A percentile compares a stretch with the other conserved stretches of the same genome.
phyloP scores from a whole-genome alignment of 805 yeast genomes.

The Suhomyces canberraensis region DNA sequence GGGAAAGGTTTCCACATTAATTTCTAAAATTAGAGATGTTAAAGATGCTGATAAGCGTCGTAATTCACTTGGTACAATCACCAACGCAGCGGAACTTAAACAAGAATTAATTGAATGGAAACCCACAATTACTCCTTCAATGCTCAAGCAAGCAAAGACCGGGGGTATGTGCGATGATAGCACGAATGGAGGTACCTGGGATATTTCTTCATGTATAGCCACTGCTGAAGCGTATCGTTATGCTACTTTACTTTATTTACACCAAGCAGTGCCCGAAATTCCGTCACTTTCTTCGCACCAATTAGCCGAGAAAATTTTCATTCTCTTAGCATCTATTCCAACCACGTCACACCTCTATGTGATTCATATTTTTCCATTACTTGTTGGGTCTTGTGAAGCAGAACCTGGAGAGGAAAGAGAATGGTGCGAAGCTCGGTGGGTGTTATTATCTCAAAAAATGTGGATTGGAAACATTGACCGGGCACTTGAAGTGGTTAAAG shows the following conservation, averaged over 20 bases:
- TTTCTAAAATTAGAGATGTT: slow-evolving; percentile 47
- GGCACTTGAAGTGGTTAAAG: slow-evolving; percentile 65
- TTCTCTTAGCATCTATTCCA: slow-evolving; percentile 62
- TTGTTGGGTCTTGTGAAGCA: slow-evolving; percentile 67
- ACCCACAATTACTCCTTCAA: slow-evolving; percentile 42
- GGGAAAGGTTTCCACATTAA: slow-evolving; percentile 59
- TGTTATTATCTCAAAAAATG: slow-evolving; percentile 46
- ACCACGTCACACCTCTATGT: slow-evolving; percentile 52
- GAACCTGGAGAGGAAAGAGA: slow-evolving; percentile 53
- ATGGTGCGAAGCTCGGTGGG: slow-evolving; percentile 63
- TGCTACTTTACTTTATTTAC: slow-evolving; percentile 56
- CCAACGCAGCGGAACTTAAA: slow-evolving; percentile 54
- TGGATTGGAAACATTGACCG: slow-evolving; percentile 68
- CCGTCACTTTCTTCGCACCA: slow-evolving; percentile 53
- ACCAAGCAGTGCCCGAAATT: slow-evolving; percentile 70
- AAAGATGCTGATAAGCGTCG: slow-evolving; percentile 11
- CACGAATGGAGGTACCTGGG: slow-evolving; percentile 37
- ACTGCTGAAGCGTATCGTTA: slow-evolving; percentile 70
- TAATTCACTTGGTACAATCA: slow-evolving; percentile 46
- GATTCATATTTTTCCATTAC: slow-evolving; percentile 62
- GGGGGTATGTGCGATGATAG: slow-evolving; percentile 14
- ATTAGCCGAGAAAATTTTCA: slow-evolving; percentile 57
- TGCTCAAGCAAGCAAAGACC: slow-evolving; percentile 37
- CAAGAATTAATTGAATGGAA: slow-evolving; percentile 55
- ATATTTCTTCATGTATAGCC: slow-evolving; percentile 56